Base-by-base conservation (phyloP, 2,329 filamentous ascomycete species). In the Epichloe baconii region DNA sequence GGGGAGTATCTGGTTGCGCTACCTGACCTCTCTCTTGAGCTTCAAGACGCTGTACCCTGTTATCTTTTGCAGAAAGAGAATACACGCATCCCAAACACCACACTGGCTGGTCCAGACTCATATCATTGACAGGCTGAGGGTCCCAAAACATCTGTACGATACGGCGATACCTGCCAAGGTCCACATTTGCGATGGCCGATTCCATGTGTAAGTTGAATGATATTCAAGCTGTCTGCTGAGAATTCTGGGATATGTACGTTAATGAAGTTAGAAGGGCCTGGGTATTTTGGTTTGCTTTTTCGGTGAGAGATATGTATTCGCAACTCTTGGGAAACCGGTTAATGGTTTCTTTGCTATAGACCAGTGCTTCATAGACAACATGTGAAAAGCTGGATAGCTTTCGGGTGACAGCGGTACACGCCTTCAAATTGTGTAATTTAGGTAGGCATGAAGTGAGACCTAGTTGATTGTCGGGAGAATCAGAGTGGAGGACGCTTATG, bases 71-170 rank as follows among this genome's bases (percentile, higher is more conserved):
- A 15, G 61, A 57, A 36, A 79, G 67, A 26, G 66, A 71, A 59
- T 81, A 81, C 35, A 69, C 71, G 51, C 68, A 67, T 36, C 78
- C 78, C 6, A 97, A 74, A 62, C 89, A 94, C 90, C 91, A 97
- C 55, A 95, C 86, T 12, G 86, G 80, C 36, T 79, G 75, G 55
- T 82, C 76, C 38, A 77, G 75, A 53, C 71, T 66, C 52, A 82
- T 74, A 64, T 95, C 83, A 69, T 96, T 95, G 55, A 78, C 80
- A 5, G 89, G 90, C 56, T 90, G 83, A 0, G 89, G 88, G 60
- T 96, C 90, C 85, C 89, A 95, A 62, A 97, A 84, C 71, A 87
- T 88, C 69, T 91, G 86, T 54, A 96, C 83, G 59, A 96, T 82
- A 56, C 86, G 85, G 68, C 88, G 86, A 54, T 76, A 76, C 58